Percentiles rank a stretch among this genome's conserved stretches.
phyloP scores from a whole-genome alignment of 2,329 filamentous ascomycete species.

The Colletotrichum nymphaeae region DNA sequence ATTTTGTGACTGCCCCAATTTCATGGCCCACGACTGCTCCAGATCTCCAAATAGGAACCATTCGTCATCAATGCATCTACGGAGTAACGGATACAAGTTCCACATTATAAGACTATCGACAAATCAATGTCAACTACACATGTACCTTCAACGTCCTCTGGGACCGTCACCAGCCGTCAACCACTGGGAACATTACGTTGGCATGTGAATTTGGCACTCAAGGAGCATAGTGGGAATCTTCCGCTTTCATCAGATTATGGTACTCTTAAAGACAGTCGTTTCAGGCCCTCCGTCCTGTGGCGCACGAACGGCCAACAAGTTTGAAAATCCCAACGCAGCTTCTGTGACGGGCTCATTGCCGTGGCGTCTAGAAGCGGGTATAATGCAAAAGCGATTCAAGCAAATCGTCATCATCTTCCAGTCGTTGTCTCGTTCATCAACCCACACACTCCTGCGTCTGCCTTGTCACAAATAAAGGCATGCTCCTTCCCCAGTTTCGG shows the following conservation, averaged over 20 bases:
- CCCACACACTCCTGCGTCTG: neutral
- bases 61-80: neutral
- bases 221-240: neutral
- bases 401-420: slow-evolving; percentile 4
- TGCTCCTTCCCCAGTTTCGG: neutral
- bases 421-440: neutral
- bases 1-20: neutral
- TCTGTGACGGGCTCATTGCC: neutral
- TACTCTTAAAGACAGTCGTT: neutral
- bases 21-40: neutral
- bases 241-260: neutral
- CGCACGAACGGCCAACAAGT: neutral
- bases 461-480: neutral
- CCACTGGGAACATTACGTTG: neutral
- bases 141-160: neutral
- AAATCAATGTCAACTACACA: neutral
- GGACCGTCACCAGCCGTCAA: neutral
- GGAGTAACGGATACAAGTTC: neutral
- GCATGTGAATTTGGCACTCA: neutral
- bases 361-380: slow-evolving; percentile 16
- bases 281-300: neutral
- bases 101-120: neutral
- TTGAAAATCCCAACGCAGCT: slow-evolving; percentile 11
- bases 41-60: neutral
- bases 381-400: slow-evolving; percentile 21